A percentile compares a stretch with the other conserved stretches of the same genome.
phyloP scores from a whole-genome alignment of 495 filamentous ascomycete species.

The Neurospora cerealis region DNA sequence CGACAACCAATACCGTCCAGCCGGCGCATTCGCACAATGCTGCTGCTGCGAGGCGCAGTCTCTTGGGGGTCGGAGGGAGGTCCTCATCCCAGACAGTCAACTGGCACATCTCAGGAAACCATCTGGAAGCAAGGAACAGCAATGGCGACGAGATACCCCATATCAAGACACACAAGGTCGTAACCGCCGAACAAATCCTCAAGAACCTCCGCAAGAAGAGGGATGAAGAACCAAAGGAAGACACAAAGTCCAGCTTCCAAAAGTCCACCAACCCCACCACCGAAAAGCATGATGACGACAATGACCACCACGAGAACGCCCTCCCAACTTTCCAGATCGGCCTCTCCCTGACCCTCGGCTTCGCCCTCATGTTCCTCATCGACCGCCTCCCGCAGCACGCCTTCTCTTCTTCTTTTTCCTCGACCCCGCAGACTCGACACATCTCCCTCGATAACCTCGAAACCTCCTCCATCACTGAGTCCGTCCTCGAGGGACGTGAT shows the following conservation, averaged over 20 bases:
- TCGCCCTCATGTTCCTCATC: slow-evolving; percentile 94
- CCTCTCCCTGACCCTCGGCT: slow-evolving; percentile 75
- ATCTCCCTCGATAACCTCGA: slow-evolving; percentile 77
- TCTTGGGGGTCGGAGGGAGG: not conserved
- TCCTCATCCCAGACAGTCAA: not conserved
- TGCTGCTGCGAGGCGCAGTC: not conserved
- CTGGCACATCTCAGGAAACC: not conserved
- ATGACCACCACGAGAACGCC: slow-evolving; percentile 23
- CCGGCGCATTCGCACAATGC: slow-evolving; percentile 29
- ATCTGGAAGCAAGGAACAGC: not conserved
- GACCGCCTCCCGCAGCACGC: slow-evolving; percentile 75
- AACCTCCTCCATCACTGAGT: slow-evolving; percentile 25
- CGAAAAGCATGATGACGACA: slow-evolving; percentile 7
- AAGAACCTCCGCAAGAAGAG: not conserved
- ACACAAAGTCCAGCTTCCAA: not conserved
- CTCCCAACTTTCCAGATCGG: slow-evolving; percentile 59
- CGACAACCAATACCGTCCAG: slow-evolving; percentile 42
- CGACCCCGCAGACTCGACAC: slow-evolving; percentile 45
- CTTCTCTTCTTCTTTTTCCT: slow-evolving; percentile 42
- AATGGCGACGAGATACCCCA: not conserved
- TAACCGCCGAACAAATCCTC: not conserved
- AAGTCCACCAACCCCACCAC: not conserved
- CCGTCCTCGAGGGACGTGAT: slow-evolving; percentile 18
- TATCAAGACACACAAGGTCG: not conserved
- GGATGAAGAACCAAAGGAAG: not conserved